Evolutionary conservation across 305 asterid genomes (phyloP), one percentile per base, ranked within the genome.

Genomic region (Ilex paraguariensis): DNA sequence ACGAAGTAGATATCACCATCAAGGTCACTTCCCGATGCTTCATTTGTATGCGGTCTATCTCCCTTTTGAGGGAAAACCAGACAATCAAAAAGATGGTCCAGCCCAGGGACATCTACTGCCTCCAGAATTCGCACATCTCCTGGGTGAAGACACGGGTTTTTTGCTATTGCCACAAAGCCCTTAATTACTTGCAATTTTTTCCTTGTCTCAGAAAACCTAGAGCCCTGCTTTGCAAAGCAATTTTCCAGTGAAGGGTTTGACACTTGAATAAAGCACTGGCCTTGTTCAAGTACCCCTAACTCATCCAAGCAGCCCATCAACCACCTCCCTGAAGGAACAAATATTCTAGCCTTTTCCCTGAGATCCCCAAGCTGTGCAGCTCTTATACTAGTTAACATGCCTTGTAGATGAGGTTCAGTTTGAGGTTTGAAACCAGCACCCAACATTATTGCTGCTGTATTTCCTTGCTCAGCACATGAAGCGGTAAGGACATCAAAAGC

Each of bases 241-340:
- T 74, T 81, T 65, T 87, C 96, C 39, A 87, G 57, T 10, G 82
- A 82, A 64, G 94, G 90, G 49, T 46, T 75, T 14, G 97, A 86
- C 42, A 90, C 92, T 70, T 86, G 97, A 75, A 93, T 71, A 67
- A 87, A 93, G 77, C 97, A 90, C 56, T 90, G 90, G 49, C 99
- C 97, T 36, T 86, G 81, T 73, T 82, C 90, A 56, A 93, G 95
- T 45, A 74, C 63, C 17, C 79, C 88, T 62, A 79, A 72, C 78
- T 93, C 99, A 68, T 93, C 96, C 70, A 93, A 67, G 65, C 96
- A 93, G 54, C 99, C 96, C 97, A 93, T 86, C 80, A 93, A 78
- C 96, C 97, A 93, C 82, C 95, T 82, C 62, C 97, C 92, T 0
- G 76, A 75, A 30, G 86, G 81, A 70, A 90, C 97, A 72, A 84